Base-by-base conservation (phyloP, 257 asterid species). In the Solanum raphanifolium region DNA sequence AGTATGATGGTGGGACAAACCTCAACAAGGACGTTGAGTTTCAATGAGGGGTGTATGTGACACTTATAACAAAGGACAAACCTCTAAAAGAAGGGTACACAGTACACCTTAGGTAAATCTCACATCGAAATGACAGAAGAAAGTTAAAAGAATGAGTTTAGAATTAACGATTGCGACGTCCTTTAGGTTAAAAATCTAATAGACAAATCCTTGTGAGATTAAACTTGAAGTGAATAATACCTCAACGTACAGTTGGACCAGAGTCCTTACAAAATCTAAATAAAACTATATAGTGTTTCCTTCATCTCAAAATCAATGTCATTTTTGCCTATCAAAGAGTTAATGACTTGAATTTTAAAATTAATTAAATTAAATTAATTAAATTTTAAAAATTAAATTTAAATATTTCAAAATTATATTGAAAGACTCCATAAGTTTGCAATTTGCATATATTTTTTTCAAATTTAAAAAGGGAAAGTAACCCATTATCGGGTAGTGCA, bases 141-240 rank as follows among this genome's bases (percentile, higher is more conserved):
- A 66, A 25, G 8, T 5, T 25, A 12, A 6, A 27, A 5, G 27
- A 65, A 65, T 25, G 31, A 25, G 20, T 25, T 66, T 12, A 66
- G 16, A 11, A 66, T 2, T 5, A 66, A 66, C 0, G 0, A 10
- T 10, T 0, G 32, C 13, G 8, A n/a, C 2, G 7, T 10, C 1
- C 29, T n/a, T 65, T 65, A 32, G 16, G 8, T 65, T 65, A 65
- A 65, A 23, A 65, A 9, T 12, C 71, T 20, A 10, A 62, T 9
- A 4, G 6, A 10, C 15, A 65, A 23, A 65, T 65, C 27, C 72
- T 10, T 65, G 31, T 12, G 7, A 23, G 6, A 10, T n/a, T 62
- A 9, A 23, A 62, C 31, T 10, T 3, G 1, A n/a, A 23, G 15
- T n/a, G 15, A 9, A 65, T 5, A 65, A 65, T 10, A 65, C 16